These are phyloP conservation scores for Ramichloridium luteum DNA, from an alignment of 2,329 filamentous ascomycete species.

Conservation along the genomic window DNA sequence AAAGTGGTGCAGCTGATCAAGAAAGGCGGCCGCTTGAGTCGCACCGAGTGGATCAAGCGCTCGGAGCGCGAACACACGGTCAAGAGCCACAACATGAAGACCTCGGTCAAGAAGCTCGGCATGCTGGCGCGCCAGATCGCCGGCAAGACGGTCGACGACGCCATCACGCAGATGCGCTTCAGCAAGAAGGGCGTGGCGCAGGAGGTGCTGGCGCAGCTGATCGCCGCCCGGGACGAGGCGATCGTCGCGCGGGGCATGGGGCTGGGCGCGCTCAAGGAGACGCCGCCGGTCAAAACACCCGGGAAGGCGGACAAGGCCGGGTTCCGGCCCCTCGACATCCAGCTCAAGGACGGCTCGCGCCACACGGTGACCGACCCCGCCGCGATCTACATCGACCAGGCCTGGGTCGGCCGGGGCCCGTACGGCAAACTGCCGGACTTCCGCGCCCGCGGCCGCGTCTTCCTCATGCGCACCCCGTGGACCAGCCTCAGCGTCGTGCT, in stretches of 20 bases:
- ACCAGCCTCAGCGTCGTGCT: conserved; percentile 67
- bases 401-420: conserved; percentile 75
- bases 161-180: conserved; percentile 88
- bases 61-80: conserved; percentile 46
- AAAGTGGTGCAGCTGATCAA: conserved; percentile 68
- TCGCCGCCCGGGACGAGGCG: conserved; percentile 70
- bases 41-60: conserved; percentile 54
- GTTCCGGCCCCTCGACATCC: conserved; percentile 44
- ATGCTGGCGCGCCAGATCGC: conserved; percentile 77
- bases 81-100: conserved; percentile 64
- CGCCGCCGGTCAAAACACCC: background rate
- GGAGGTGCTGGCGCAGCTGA: conserved; percentile 67
- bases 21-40: conserved; percentile 53
- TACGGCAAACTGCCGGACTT: conserved; percentile 52
- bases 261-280: conserved; percentile 32
- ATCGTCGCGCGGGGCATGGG: conserved; percentile 78
- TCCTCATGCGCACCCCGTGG: conserved; percentile 56
- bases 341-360: conserved; percentile 62
- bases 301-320: background rate
- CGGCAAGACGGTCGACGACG: conserved; percentile 88
- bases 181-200: conserved; percentile 84
- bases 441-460: conserved; percentile 62
- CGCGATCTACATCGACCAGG: conserved; percentile 80
- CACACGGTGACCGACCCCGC: conserved; percentile 60
- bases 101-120: conserved; percentile 82